These are phyloP conservation scores for Pelargonium myrrhifolium DNA, from an alignment of 441 rosid genomes.

Conservation along the genomic window DNA sequence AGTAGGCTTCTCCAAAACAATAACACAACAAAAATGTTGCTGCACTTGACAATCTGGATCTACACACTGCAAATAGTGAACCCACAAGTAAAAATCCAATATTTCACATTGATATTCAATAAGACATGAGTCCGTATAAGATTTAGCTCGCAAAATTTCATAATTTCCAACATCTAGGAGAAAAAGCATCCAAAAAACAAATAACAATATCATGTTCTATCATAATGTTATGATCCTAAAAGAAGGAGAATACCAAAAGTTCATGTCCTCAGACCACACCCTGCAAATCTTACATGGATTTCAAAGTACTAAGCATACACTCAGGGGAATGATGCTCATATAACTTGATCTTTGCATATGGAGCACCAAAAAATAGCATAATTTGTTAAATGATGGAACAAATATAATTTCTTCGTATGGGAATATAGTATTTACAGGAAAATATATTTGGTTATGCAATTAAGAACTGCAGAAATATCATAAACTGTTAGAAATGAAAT, in stretches of 20 bases:
- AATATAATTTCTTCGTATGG: neutral
- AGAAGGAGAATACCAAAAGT: too few relatives aligned
- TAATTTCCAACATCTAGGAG: neutral
- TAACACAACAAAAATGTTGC: conserved; percentile 26
- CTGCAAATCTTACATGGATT: neutral
- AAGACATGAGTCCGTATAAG: neutral
- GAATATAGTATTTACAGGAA: neutral
- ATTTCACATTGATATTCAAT: neutral
- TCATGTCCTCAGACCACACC: too few relatives aligned
- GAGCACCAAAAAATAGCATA: neutral
- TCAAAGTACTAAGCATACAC: neutral
- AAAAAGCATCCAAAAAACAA: neutral
- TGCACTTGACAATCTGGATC: conserved; percentile 24
- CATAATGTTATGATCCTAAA: neutral
- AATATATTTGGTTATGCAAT: neutral
- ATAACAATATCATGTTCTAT: neutral
- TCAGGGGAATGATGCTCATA: neutral
- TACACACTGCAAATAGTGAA: conserved; percentile 21
- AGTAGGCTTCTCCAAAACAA: conserved; percentile 20
- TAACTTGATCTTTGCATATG: neutral
- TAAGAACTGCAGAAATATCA: neutral
- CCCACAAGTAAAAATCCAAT: neutral
- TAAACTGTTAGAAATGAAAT: neutral
- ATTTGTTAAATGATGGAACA: neutral
- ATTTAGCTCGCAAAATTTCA: neutral